Conservation (phyloP, 2,329 filamentous ascomycete species). For the Ophiocordyceps polyrhachis-furcata region DNA sequence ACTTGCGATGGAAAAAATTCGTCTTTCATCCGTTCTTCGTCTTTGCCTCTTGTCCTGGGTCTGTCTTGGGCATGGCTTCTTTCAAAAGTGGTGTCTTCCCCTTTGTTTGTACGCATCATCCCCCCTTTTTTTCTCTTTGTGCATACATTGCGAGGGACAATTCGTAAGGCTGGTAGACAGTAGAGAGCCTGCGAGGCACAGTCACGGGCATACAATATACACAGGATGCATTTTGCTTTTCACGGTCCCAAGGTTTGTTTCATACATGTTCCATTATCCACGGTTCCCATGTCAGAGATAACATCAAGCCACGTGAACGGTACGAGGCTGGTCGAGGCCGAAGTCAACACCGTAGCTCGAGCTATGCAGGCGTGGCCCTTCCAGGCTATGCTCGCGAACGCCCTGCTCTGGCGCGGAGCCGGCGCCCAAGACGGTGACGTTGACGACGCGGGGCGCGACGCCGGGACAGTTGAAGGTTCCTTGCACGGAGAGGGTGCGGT, state of each 20-base stretch:
- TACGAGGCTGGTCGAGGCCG: neutral
- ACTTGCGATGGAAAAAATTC: too few relatives aligned
- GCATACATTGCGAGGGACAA: neutral
- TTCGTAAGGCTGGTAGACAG: neutral
- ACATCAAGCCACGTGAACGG: neutral
- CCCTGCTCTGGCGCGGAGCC: neutral
- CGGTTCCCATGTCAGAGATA: too few relatives aligned
- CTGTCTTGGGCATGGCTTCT: neutral
- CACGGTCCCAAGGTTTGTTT: too few relatives aligned
- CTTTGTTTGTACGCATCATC: neutral
- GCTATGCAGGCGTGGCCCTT: neutral
- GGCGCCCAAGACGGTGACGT: conserved; percentile 28
- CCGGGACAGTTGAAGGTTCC: conserved; percentile 35
- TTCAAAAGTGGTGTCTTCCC: neutral
- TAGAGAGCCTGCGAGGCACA: neutral
- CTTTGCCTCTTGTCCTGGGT: neutral
- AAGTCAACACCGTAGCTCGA: neutral
- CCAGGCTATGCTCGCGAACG: neutral
- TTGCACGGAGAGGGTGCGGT: conserved; percentile 27
- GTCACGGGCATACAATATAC: neutral
- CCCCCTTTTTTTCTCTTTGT: neutral
- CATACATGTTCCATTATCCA: neutral
- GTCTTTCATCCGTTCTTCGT: neutral
- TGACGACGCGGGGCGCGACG: conserved; percentile 22
- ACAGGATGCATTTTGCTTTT: neutral